Evolutionary conservation across 1,284 basidiomycete genomes (phyloP).

Genomic region (Pseudozyma pruni): DNA sequence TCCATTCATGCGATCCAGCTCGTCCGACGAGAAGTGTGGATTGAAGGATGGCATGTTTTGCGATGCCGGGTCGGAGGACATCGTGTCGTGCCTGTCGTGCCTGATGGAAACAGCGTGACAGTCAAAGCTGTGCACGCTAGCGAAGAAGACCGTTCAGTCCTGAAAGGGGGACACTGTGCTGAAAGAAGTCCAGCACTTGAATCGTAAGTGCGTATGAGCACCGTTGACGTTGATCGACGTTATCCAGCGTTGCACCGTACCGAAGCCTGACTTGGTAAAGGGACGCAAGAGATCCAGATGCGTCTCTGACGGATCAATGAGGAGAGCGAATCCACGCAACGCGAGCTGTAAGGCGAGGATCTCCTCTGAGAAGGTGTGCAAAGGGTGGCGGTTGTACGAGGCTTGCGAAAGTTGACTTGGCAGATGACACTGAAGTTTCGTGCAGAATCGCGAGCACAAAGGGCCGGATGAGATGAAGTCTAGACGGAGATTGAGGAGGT

Average conservation of each 20-base stretch:
- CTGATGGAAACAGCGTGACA: slow-evolving; percentile 2
- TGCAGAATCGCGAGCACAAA: too few relatives aligned
- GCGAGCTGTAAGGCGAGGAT: too few relatives aligned
- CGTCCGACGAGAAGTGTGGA: slow-evolving; percentile 25
- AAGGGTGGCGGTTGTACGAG: slow-evolving; percentile 6
- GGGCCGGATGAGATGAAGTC: too few relatives aligned
- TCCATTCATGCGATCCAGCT: slow-evolving; percentile 11
- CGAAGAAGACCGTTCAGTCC: slow-evolving; percentile 3
- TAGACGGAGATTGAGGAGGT: too few relatives aligned
- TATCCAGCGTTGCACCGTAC: slow-evolving; percentile 3
- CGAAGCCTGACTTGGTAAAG: slow-evolving; percentile 11
- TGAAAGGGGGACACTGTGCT: slow-evolving; percentile 5
- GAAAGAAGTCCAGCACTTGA: slow-evolving; percentile 12
- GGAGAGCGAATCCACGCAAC: too few relatives aligned
- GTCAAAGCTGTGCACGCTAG: slow-evolving; percentile 15
- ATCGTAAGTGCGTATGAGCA: not conserved
- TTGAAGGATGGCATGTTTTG: slow-evolving; percentile 32
- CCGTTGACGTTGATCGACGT: too few relatives aligned
- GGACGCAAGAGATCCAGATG: too few relatives aligned
- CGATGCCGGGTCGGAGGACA: slow-evolving; percentile 24
- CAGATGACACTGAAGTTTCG: too few relatives aligned
- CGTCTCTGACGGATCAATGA: too few relatives aligned
- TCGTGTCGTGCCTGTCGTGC: not conserved
- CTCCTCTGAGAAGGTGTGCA: not conserved
- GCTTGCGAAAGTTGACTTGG: not conserved